phyloP scores from a whole-genome alignment of 495 filamentous ascomycete species.

The Chaetomidium leptoderma region DNA sequence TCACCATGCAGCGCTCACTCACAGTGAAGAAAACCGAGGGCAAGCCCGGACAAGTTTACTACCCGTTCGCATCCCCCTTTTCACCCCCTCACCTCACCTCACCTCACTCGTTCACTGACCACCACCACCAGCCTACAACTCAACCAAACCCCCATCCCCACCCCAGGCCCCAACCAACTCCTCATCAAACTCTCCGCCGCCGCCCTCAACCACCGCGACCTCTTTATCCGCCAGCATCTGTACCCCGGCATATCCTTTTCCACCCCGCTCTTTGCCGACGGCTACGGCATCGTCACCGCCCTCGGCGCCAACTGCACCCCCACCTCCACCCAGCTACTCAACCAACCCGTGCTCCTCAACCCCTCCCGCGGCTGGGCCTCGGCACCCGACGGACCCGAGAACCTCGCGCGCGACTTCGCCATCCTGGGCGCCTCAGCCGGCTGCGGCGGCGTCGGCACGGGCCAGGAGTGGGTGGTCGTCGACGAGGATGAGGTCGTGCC shows the following conservation, averaged over 20 bases:
- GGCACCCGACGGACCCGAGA: slow-evolving; percentile 68
- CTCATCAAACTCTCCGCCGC: slow-evolving; percentile 67
- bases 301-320: slow-evolving; percentile 53
- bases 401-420: slow-evolving; percentile 46
- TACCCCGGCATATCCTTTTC: slow-evolving; percentile 80
- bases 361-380: slow-evolving; percentile 72
- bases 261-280: slow-evolving; percentile 73
- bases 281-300: slow-evolving; percentile 63
- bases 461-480: slow-evolving; percentile 66
- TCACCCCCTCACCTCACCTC: neutral
- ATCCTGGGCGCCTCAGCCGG: slow-evolving; percentile 69
- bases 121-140: slow-evolving; percentile 54
- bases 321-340: slow-evolving; percentile 32
- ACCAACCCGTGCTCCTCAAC: slow-evolving; percentile 68
- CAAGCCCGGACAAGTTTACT: slow-evolving; percentile 85
- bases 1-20: slow-evolving; percentile 44
- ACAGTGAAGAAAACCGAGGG: slow-evolving; percentile 53
- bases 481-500: slow-evolving; percentile 67
- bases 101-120: neutral
- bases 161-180: slow-evolving; percentile 59
- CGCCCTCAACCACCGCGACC: slow-evolving; percentile 86
- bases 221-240: slow-evolving; percentile 86
- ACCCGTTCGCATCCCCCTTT: slow-evolving; percentile 49
- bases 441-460: slow-evolving; percentile 61
- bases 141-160: slow-evolving; percentile 53